A percentile compares a stretch with the other conserved stretches of the same genome.
Conservation (phyloP, 2,329 filamentous ascomycete genomes). For the Fusarium pseudocircinatum region DNA sequence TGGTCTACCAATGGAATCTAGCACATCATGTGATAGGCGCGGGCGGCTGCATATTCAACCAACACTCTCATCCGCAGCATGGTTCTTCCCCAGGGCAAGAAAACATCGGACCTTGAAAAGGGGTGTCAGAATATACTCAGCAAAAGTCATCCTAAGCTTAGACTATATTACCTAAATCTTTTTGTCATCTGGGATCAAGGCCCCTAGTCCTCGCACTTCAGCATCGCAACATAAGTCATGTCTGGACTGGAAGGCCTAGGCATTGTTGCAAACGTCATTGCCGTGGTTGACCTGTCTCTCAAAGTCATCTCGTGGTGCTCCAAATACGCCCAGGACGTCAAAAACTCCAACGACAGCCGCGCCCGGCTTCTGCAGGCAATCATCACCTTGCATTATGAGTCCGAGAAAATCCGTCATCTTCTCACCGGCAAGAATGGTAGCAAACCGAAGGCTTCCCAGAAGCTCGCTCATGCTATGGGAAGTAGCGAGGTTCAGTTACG, state of each 20-base stretch:
- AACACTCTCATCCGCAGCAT: not conserved
- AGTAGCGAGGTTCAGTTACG: not conserved
- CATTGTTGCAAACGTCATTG: not conserved
- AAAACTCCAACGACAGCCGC: conserved; percentile 46
- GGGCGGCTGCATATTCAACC: not conserved
- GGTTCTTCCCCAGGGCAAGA: not conserved
- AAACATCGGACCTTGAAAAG: no score
- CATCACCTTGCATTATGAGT: not conserved
- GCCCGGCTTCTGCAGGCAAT: conserved; percentile 43
- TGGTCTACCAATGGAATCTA: not conserved
- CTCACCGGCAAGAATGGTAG: not conserved
- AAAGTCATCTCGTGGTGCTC: conserved; percentile 35
- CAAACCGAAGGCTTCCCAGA: not conserved
- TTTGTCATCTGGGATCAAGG: no score
- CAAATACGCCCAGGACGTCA: conserved; percentile 49
- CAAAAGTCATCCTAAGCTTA: no score
- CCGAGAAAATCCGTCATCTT: accelerated
- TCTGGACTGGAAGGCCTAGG: not conserved
- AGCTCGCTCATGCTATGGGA: not conserved
- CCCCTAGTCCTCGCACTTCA: no score
- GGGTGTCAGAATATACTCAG: no score
- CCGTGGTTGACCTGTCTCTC: not conserved
- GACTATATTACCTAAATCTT: no score
- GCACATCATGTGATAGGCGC: not conserved
- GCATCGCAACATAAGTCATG: not conserved